Percentiles rank a stretch among this genome's conserved stretches.
Evolutionary conservation across 345 rosid species (phyloP).

Genomic region (Eucalyptus albens): DNA sequence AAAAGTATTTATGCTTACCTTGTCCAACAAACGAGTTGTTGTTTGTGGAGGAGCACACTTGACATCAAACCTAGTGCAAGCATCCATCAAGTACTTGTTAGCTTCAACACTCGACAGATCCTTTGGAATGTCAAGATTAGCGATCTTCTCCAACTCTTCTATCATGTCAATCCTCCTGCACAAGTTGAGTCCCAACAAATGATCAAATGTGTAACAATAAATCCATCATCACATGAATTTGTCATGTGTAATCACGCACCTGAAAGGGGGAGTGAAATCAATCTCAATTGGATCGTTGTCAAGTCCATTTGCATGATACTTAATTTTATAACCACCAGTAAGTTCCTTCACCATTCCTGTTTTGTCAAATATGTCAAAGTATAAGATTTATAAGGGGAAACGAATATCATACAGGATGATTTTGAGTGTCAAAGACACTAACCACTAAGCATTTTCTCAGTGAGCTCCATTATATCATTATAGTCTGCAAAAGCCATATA

Average conservation of each 20-base stretch:
- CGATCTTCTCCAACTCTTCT: conserved; percentile 75
- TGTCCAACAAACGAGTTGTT: conserved; percentile 78
- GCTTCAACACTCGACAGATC: conserved; percentile 79
- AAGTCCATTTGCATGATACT: conserved; percentile 78
- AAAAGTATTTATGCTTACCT: conserved; percentile 25
- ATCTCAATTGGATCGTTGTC: conserved; percentile 89
- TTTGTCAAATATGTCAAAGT: background rate
- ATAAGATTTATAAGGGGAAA: background rate
- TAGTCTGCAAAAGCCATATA: conserved; percentile 99
- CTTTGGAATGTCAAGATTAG: conserved; percentile 79
- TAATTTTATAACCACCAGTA: conserved; percentile 83
- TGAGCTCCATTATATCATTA: conserved; percentile 83
- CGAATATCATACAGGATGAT: background rate
- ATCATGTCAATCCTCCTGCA: conserved; percentile 86
- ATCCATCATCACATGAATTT: background rate
- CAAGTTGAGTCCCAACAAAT: background rate
- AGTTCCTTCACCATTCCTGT: conserved; percentile 86
- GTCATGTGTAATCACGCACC: conserved; percentile 16
- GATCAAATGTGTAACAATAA: background rate
- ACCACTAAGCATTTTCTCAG: conserved; percentile 89
- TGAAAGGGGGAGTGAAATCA: conserved; percentile 94
- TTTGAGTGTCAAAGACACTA: background rate
- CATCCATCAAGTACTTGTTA: conserved; percentile 60
- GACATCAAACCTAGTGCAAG: conserved; percentile 63
- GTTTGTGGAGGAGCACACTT: conserved; percentile 95